Evolutionary conservation across 352 stramenopile species (phyloP), one percentile per base, ranked within the genome.

Genomic region (Globisporangium takayamanum): DNA sequence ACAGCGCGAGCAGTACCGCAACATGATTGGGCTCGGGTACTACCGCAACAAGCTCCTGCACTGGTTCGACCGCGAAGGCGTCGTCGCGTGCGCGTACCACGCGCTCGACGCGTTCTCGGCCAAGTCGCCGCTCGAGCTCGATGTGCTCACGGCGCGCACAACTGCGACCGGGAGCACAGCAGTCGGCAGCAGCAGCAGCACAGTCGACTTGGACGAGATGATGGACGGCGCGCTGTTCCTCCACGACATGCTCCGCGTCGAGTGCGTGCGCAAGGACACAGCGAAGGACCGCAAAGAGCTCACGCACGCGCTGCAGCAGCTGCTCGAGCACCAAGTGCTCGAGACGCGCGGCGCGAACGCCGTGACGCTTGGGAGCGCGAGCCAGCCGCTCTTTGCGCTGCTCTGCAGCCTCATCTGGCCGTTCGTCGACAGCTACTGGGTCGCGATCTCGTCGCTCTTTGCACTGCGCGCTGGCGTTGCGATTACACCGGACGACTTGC

Each of bases 1-100:
- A 36, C 50, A 90, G 80, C 74, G 80, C 8, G 84, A 92, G 48
- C 75, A 90, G 68, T 92, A 92, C 62, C 68, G 69, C 15, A 94
- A 94, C 68, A 90, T 92, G 78, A 92, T 94, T 60, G 82, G 82
- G 3, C 69, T 94, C 2, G 84, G 84, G 12, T 91, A 92, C 63
- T 94, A 94, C 69, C 80, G 84, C 64, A 94, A 94, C 67, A 94
- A 94, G 61, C 63, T 94, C 20, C 61, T 94, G 55, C 84, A 94
- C 67, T 92, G 81, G 84, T 94, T 94, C 63, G 84, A 87, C 66
- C 69, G 66, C 18, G 84, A 94, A 53, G 84, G 82, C 47, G 78
- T 91, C n/a, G 25, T 92, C 20, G 80, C 83, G 14, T 90, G 80
- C 64, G 80, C 83, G 3, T 92, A 80, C 53, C 78, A 90, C 62